A percentile compares a stretch with the other conserved stretches of the same genome.
Conservation (phyloP, 371 early-diverging fungal species). For the Syncephalastrum contaminatum region DNA sequence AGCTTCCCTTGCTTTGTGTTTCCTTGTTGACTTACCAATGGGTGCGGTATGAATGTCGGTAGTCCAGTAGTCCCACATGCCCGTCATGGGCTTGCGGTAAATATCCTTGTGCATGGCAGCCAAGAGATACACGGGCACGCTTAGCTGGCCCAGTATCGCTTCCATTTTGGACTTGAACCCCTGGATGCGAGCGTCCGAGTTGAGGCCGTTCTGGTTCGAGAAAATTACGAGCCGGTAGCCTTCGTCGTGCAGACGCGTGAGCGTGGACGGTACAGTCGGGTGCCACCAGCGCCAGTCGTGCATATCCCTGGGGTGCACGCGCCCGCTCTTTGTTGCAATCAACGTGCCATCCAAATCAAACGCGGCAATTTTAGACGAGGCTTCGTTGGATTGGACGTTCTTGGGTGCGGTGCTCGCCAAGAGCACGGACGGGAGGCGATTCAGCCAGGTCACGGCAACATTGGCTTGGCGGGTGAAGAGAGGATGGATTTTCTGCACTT, state of each 20-base stretch:
- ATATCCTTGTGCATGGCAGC: conserved; percentile 67
- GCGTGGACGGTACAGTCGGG: conserved; percentile 46
- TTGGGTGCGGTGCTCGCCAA: conserved; percentile 12
- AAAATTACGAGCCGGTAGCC: conserved; percentile 77
- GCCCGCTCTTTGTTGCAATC: conserved; percentile 62
- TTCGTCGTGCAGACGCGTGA: conserved; percentile 53
- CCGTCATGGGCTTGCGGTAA: conserved; percentile 83
- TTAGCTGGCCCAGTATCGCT: conserved; percentile 32
- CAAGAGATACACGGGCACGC: conserved; percentile 57
- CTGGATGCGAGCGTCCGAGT: conserved; percentile 28
- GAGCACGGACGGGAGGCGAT: conserved; percentile 13
- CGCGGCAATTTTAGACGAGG: conserved; percentile 62
- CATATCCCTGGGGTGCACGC: conserved; percentile 62
- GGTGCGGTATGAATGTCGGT: conserved; percentile 40
- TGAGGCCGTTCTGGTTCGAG: conserved; percentile 70
- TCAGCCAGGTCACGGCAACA: conserved; percentile 9
- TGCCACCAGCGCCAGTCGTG: conserved; percentile 83
- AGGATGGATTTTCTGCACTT: conserved; percentile 10
- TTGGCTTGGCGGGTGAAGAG: conserved; percentile 13
- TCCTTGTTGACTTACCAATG: conserved; percentile 27
- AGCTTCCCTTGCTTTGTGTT: neutral
- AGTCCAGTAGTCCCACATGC: conserved; percentile 77
- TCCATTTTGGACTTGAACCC: conserved; percentile 58
- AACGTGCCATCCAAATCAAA: conserved; percentile 87
- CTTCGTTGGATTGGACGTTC: conserved; percentile 8